phyloP scores from a whole-genome alignment of 2,329 filamentous ascomycete genomes.

The Bipolaris bicolor region DNA sequence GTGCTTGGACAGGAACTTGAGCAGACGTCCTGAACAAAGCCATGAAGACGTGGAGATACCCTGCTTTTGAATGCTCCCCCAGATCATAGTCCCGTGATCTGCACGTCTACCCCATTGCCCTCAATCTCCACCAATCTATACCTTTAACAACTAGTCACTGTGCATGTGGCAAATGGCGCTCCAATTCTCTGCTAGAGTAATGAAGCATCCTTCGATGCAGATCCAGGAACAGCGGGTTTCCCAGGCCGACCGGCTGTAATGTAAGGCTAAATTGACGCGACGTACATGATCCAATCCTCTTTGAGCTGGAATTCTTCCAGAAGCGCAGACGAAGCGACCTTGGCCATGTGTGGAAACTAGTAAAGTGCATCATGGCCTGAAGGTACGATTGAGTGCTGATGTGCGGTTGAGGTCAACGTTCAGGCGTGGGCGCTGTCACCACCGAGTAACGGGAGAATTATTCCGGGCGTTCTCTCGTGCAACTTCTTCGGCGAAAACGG shows the following conservation, averaged over 20 bases:
- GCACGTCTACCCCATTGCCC: constrained; percentile 13
- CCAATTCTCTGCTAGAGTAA: constrained; percentile 7
- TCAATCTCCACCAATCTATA: constrained; percentile 13
- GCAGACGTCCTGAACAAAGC: constrained; percentile 15
- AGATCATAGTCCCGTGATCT: constrained; percentile 14
- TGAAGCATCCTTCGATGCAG: constrained; percentile 1
- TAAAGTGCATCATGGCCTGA: not conserved
- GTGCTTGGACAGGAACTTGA: constrained; percentile 10
- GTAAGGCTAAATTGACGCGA: constrained; percentile 37
- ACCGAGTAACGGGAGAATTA: constrained; percentile 27
- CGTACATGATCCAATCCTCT: constrained; percentile 12
- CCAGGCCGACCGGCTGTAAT: constrained; percentile 35
- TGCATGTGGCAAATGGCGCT: constrained; percentile 10
- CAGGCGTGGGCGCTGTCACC: not conserved
- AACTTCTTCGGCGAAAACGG: not conserved
- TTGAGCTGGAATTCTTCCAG: constrained; percentile 22
- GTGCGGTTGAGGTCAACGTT: constrained; percentile 1
- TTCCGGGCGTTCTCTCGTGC: constrained; percentile 23
- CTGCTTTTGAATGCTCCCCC: constrained; percentile 18
- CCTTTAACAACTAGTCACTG: constrained; percentile 28
- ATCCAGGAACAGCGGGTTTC: constrained; percentile 8
- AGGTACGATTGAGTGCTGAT: constrained; percentile 15
- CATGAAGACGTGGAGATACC: constrained; percentile 13
- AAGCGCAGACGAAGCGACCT: constrained; percentile 18
- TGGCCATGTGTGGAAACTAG: constrained; percentile 15